Percentiles rank a stretch among this genome's conserved stretches.
phyloP scores from a whole-genome alignment of 2,329 filamentous ascomycete species.

The Aspergillus niger region DNA sequence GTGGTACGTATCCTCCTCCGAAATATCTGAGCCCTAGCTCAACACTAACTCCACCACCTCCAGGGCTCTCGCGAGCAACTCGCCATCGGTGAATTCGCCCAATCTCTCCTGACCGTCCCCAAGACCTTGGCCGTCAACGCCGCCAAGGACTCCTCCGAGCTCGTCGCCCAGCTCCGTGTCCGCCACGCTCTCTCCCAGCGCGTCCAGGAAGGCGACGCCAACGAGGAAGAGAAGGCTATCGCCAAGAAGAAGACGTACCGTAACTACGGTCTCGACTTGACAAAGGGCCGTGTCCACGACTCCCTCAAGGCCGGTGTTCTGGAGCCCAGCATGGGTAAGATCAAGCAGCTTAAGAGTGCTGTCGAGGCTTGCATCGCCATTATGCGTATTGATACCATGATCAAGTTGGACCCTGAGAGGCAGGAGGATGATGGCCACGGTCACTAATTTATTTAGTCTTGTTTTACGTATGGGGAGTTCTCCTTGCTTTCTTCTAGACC shows the following conservation, averaged over 20 bases:
- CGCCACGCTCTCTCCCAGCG: conserved; percentile 93
- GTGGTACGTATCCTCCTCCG: conserved; percentile 61
- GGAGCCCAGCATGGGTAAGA: conserved; percentile 97
- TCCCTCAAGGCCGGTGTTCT: conserved; percentile 92
- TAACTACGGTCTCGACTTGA: conserved; percentile 94
- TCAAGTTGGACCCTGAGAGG: conserved; percentile 93
- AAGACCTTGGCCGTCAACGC: conserved; percentile 97
- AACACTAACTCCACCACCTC: conserved; percentile 1
- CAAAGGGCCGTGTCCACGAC: conserved; percentile 87
- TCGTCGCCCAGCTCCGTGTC: conserved; percentile 92
- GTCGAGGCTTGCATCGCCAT: conserved; percentile 98
- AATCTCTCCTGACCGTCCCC: conserved; percentile 89
- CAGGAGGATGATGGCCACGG: conserved; percentile 81
- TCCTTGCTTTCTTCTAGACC: conserved; percentile 6
- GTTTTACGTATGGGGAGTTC: no score
- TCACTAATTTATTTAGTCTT: conserved; percentile 56
- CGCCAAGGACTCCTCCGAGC: conserved; percentile 91
- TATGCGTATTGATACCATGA: conserved; percentile 98
- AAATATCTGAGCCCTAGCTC: neutral
- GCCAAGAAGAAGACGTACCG: conserved; percentile 97
- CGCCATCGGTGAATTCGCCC: conserved; percentile 95
- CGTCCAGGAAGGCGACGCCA: conserved; percentile 74
- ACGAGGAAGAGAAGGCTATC: conserved; percentile 82
- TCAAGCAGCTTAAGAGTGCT: conserved; percentile 96
- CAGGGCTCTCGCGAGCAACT: conserved; percentile 91